A percentile compares a stretch with the other conserved stretches of the same genome.
Conservation (phyloP, 345 rosid genomes). For the Euphorbia peplus region DNA sequence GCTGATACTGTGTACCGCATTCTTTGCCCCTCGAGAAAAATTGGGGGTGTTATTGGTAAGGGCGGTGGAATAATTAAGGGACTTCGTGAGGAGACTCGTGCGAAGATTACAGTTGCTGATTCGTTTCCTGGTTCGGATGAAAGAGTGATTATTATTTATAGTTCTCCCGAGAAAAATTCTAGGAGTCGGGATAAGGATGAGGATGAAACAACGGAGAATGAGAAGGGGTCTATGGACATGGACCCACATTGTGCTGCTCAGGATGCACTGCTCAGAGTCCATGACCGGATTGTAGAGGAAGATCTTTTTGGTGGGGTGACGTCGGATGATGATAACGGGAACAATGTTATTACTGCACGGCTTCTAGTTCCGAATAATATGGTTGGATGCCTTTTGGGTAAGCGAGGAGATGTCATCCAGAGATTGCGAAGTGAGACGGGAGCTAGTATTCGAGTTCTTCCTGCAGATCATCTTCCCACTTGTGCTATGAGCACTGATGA, state of each 20-base stretch:
- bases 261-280: conserved; percentile 58
- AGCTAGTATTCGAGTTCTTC: conserved; percentile 54
- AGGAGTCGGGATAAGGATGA: conserved; percentile 22
- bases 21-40: conserved; percentile 58
- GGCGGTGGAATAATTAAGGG: conserved; percentile 51
- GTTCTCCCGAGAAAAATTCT: conserved; percentile 34
- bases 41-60: conserved; percentile 59
- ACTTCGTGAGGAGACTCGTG: conserved; percentile 48
- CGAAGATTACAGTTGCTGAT: conserved; percentile 54
- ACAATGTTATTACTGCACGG: conserved; percentile 33
- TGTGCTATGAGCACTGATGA: conserved; percentile 58
- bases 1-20: conserved; percentile 51
- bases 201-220: conserved; percentile 26
- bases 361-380: conserved; percentile 54
- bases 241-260: conserved; percentile 58
- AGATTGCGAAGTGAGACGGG: conserved; percentile 52
- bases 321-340: conserved; percentile 39
- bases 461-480: conserved; percentile 46
- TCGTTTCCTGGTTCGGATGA: conserved; percentile 57
- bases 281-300: conserved; percentile 46
- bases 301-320: conserved; percentile 44
- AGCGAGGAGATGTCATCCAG: conserved; percentile 56
- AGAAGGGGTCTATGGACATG: conserved; percentile 30
- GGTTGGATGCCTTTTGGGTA: conserved; percentile 62
- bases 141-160: conserved; percentile 51